A percentile compares a stretch with the other conserved stretches of the same genome.
Evolutionary conservation across 83 land plant species (phyloP).

Genomic region (Larix sibirica): DNA sequence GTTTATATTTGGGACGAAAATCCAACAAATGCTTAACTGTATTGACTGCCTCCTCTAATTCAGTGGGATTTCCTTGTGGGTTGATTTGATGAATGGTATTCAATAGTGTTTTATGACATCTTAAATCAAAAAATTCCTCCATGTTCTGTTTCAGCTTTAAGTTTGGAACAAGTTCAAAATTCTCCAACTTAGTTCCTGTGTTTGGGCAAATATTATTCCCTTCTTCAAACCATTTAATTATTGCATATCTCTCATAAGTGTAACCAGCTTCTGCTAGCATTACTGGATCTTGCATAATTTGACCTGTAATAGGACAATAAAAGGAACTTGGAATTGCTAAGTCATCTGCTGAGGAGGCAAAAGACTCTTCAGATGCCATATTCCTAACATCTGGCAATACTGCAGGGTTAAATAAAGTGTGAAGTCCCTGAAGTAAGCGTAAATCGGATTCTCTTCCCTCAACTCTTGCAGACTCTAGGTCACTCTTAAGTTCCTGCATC

Average conservation of each 20-base stretch:
- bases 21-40: slow-evolving; percentile 23
- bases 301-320: slow-evolving; percentile 32
- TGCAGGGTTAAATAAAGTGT: slow-evolving; percentile 17
- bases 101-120: slow-evolving; percentile 19
- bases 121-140: slow-evolving; percentile 30
- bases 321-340: slow-evolving; percentile 27
- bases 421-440: slow-evolving; percentile 9
- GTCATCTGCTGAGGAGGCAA: neutral
- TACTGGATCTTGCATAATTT: slow-evolving; percentile 34
- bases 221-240: slow-evolving; percentile 31
- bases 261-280: slow-evolving; percentile 33
- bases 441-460: slow-evolving; percentile 15
- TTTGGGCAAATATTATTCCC: slow-evolving; percentile 29
- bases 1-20: slow-evolving; percentile 19
- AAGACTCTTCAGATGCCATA: slow-evolving; percentile 24
- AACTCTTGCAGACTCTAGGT: slow-evolving; percentile 21
- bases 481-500: slow-evolving; percentile 25
- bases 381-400: slow-evolving; percentile 18
- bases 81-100: slow-evolving; percentile 23
- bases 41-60: slow-evolving; percentile 23
- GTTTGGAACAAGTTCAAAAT: slow-evolving; percentile 27
- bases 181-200: slow-evolving; percentile 21
- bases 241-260: slow-evolving; percentile 36
- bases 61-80: neutral
- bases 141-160: slow-evolving; percentile 26